Evolutionary conservation across 2,329 filamentous ascomycete genomes (phyloP), one percentile per base, ranked within the genome.

Genomic region (Hypoxylon sp.): DNA sequence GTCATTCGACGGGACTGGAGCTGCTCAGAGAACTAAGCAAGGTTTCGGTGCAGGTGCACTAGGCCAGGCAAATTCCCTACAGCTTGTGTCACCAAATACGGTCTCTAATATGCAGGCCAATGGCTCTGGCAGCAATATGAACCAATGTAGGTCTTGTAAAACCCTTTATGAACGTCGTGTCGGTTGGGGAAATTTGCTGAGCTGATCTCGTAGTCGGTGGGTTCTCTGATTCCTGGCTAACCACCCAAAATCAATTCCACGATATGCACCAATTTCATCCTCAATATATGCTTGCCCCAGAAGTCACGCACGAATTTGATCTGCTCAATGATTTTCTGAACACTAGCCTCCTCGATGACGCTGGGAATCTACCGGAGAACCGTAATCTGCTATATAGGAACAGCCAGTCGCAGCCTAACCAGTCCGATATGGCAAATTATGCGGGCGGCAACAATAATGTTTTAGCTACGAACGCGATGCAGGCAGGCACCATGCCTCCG

Each of bases 261-360:
- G 94, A 98, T 81, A 96, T 98, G 91, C 93, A 96, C 82, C 93
- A 90, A 78, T 93, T 94, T 77, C 93, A 98, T 82, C 92, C 93
- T 65, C 96, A 93, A 77, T 98, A 96, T 84, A 94, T 97, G 91
- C 97, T 98, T 82, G 83, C 85, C 54, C 93, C 94, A 70, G 96
- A 99, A 81, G 93, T 98, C 74, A 94, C 92, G 68, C 96, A 96
- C 82, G 96, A 99, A 84, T 98, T 97, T 80, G 97, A 98, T 78
- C 84, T 98, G 56, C 89, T 99, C 77, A 97, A 97, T 84, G 95
- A 99, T 80, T 98, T 98, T 78, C 87, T 99, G 68, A 96, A 94
- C 80, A 97, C 91, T 73, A 97, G 93, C 78, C 84, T 98, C 61
- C 87, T 98, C 71, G 94, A 98, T 81, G 94, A 97, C 79, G 89